Percentiles rank a stretch among this genome's conserved stretches.
Conservation (phyloP, 768 basidiomycete genomes). For the Kwoniella heveanensis region DNA sequence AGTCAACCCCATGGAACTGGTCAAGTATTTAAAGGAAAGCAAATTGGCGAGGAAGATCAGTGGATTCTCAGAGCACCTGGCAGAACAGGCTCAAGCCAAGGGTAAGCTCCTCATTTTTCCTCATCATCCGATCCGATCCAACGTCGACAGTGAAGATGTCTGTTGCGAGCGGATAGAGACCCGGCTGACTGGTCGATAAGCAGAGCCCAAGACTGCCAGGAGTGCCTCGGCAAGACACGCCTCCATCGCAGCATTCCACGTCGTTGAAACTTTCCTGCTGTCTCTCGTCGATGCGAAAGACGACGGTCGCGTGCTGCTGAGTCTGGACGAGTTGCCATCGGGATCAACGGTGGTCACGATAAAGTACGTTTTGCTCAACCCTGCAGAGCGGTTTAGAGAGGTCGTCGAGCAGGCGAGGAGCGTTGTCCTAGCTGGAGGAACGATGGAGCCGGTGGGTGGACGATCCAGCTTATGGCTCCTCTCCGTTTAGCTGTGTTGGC, state of each 20-base stretch:
- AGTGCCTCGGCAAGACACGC: conserved; percentile 34
- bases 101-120: conserved; percentile 52
- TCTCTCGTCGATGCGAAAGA: conserved; percentile 77
- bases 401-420: conserved; percentile 77
- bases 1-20: conserved; percentile 81
- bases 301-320: conserved; percentile 75
- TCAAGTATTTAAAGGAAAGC: conserved; percentile 75
- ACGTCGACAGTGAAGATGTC: too few relatives aligned
- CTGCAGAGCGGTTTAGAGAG: conserved; percentile 80
- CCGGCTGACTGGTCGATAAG: conserved; percentile 7
- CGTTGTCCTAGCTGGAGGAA: conserved; percentile 92
- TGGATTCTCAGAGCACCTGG: conserved; percentile 73
- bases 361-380: conserved; percentile 91
- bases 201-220: conserved; percentile 12
- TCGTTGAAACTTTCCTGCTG: conserved; percentile 75
- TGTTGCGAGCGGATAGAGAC: too few relatives aligned
- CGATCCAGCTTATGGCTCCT: too few relatives aligned
- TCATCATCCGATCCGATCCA: too few relatives aligned
- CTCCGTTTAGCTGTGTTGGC: too few relatives aligned
- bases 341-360: conserved; percentile 61
- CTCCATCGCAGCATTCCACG: conserved; percentile 73
- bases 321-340: conserved; percentile 54
- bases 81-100: conserved; percentile 57
- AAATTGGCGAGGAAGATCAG: conserved; percentile 70
- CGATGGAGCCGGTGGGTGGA: conserved; percentile 98